Base-by-base conservation (phyloP, 1,139 yeast species). In the Magnusiomyces magnusii region DNA sequence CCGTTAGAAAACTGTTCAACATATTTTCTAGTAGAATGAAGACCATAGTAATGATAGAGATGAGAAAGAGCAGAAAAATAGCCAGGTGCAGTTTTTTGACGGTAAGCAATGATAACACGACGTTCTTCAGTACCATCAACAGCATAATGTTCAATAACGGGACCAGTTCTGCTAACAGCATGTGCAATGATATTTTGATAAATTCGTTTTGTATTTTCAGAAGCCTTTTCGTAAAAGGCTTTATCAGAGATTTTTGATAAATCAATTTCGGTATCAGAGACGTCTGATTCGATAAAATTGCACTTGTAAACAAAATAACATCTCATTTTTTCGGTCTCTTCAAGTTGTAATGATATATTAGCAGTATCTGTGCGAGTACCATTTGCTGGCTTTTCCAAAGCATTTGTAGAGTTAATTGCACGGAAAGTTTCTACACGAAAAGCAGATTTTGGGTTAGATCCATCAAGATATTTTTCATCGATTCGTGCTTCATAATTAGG, bases 1-100 rank as follows among this genome's bases (percentile, higher is more conserved):
- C 96, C 97, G 71, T 92, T 90, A 64, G 93, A 80, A 72, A 93
- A 93, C 71, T 92, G 95, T 74, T 93, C 99, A 61, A 93, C 93
- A 71, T 91, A 93, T 75, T 91, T 91, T 73, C 97, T 83, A 51
- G 95, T 85, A 59, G 93, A 85, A 58, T 84, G 82, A 68, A 93
- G 80, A 64, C 91, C 89, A 75, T 93, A 93, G 78, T 91, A 93
- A 71, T 87, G 88, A 67, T 93, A 93, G 72, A 93, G 80, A 66
- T 92, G 90, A 57, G 92, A 82, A 65, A 93, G 80, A 23, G 98
- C 96, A 51, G 95, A 85, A 73, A 86, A 90, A 76, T 88, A 93
- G 64, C 93, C 86, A 57, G 93, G 87, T 19, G 97, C 85, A 36
- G 96, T 80, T 64, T 86, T 84, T 72, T 87, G 93, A 69, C 86